Conservation (phyloP, 1,284 basidiomycete genomes). For the Boletellus sp. region DNA sequence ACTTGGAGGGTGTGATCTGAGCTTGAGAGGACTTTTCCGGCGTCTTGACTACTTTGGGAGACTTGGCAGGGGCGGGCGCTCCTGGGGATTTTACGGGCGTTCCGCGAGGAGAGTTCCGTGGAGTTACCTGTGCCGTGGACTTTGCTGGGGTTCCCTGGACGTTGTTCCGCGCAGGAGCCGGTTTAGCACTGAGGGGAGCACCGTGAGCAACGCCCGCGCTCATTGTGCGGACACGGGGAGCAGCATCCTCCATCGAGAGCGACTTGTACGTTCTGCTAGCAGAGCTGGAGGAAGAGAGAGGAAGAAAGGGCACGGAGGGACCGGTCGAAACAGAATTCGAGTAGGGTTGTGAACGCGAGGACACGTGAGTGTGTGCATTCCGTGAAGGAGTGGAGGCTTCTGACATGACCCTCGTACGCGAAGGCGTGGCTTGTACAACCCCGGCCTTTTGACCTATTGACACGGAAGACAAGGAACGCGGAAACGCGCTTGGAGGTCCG, state of each 20-base stretch:
- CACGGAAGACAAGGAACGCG: slow-evolving; percentile 29
- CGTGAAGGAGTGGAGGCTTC: slow-evolving; percentile 27
- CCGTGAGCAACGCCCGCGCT: slow-evolving; percentile 16
- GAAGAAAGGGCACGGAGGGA: slow-evolving; percentile 14
- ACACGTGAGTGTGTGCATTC: slow-evolving; percentile 17
- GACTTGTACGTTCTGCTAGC: slow-evolving; percentile 17
- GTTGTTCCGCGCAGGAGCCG: slow-evolving; percentile 12
- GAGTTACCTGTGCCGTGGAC: slow-evolving; percentile 16
- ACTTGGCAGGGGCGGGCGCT: slow-evolving; percentile 20
- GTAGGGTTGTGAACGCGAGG: slow-evolving; percentile 19
- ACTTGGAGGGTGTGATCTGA: slow-evolving; percentile 21
- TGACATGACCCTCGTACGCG: slow-evolving; percentile 37
- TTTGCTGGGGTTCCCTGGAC: slow-evolving; percentile 16
- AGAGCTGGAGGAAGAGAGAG: slow-evolving; percentile 25
- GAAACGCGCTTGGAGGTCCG: slow-evolving; percentile 32
- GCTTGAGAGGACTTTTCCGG: slow-evolving; percentile 17
- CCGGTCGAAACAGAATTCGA: slow-evolving; percentile 26
- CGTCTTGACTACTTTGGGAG: slow-evolving; percentile 20
- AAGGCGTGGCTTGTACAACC: slow-evolving; percentile 33
- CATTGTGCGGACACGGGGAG: slow-evolving; percentile 22
- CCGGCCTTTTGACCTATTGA: slow-evolving; percentile 21
- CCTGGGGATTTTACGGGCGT: slow-evolving; percentile 21
- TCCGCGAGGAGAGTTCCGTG: slow-evolving; percentile 16
- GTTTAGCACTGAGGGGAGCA: slow-evolving; percentile 10
- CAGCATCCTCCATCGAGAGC: slow-evolving; percentile 12